Base-by-base conservation (phyloP, 1,284 basidiomycete species). In the Apiotrichum siamense region DNA sequence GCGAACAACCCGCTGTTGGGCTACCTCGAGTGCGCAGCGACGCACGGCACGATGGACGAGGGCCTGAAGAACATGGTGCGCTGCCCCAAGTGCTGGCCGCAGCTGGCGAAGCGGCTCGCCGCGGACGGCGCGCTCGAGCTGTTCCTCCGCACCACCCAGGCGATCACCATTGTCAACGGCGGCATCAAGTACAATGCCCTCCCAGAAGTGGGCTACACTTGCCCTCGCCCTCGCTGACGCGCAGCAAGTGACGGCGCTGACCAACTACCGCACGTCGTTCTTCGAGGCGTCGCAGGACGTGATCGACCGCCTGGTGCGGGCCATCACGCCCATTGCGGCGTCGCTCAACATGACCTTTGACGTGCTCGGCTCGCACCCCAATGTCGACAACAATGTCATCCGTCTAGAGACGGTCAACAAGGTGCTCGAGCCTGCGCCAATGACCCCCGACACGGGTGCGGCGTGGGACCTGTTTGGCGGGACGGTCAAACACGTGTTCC, bases 121-220 rank as follows among this genome's bases (percentile, higher is more conserved):
- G 24, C 29, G 18, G 56, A 58, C 39, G 29, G 49, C 3, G 38
- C 31, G 21, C 12, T 52, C 17, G 48, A 47, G 23, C 40, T 52
- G 7, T 60, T 60, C 47, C 41, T 60, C 5, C 42, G 45, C 12
- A 60, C 59, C 1, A 60, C 59, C 3, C 47, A 54, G 41, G 59
- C 59, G 2, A 50, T 60, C 7, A 54, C 57, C 7, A 44, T 60
- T 12, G 44, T 60, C 18, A 33, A 55, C 4, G 59, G 56, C 10
- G 59, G 59, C 2, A 56, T 58, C 50, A 60, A 60, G 54, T 58
- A 56, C 49, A 60, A 60, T 29, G 59, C 59, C 5, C 47, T 60
- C 3, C 59, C 59, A 3, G 56, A 60, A 42, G 50, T 52, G 29
- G 25, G 49, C 44, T 18, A n/a, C n/a, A n/a, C 9, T 15, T 25